Conservation (phyloP, 1,139 yeast genomes). For the Saccharomyces hybrid region DNA sequence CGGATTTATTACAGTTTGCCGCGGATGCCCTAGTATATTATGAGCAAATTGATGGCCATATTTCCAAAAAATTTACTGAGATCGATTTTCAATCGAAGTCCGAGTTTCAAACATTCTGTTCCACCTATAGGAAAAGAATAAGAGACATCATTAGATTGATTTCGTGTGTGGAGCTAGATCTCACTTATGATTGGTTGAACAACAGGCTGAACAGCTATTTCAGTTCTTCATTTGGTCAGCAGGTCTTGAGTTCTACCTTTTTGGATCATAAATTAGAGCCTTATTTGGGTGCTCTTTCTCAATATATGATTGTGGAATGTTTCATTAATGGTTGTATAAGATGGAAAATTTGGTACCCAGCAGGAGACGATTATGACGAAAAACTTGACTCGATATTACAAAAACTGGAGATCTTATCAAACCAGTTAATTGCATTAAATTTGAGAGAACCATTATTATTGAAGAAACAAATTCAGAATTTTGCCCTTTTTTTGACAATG, state of each 20-base stretch:
- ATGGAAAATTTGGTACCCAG: conserved; percentile 86
- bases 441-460: conserved; percentile 73
- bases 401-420: conserved; percentile 70
- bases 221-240: conserved; percentile 62
- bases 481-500: conserved; percentile 95
- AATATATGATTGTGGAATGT: conserved; percentile 80
- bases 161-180: conserved; percentile 78
- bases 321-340: conserved; percentile 90
- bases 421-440: conserved; percentile 65
- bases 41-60: conserved; percentile 57
- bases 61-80: conserved; percentile 59
- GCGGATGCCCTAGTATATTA: conserved; percentile 75
- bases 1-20: conserved; percentile 65
- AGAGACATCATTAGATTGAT: conserved; percentile 88
- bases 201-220: conserved; percentile 65
- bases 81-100: conserved; percentile 84
- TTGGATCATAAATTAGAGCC: conserved; percentile 56
- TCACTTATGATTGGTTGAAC: conserved; percentile 77
- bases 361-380: conserved; percentile 50
- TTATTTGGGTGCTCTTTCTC: conserved; percentile 70
- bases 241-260: conserved; percentile 49
- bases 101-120: conserved; percentile 69
- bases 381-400: conserved; percentile 50
- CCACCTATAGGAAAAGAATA: conserved; percentile 72
- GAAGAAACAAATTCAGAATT: conserved; percentile 81